Evolutionary conservation across 108 stramenopile species (phyloP).

Genomic region (Cyclotella sp.): DNA sequence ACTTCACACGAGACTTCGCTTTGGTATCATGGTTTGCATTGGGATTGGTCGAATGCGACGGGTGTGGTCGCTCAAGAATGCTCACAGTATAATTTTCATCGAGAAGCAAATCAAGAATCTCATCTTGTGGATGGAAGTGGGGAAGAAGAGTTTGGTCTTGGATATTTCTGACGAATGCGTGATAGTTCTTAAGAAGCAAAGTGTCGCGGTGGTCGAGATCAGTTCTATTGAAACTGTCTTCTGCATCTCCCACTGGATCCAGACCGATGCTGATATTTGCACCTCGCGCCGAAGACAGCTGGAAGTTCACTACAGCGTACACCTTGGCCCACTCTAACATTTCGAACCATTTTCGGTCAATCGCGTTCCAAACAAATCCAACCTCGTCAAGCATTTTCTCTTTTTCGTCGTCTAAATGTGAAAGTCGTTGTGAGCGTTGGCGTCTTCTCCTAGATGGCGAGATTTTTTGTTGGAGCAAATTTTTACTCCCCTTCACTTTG

Average conservation of each 20-base stretch:
- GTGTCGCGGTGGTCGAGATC: conserved; percentile 16
- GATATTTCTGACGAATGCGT: conserved; percentile 38
- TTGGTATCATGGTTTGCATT: neutral
- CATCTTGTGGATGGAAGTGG: conserved; percentile 48
- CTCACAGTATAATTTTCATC: conserved; percentile 29
- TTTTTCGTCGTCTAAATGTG: conserved; percentile 47
- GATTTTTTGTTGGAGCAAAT: conserved; percentile 12
- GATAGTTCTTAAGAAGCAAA: conserved; percentile 37
- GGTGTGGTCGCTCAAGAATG: conserved; percentile 19
- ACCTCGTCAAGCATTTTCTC: conserved; percentile 40
- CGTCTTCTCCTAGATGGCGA: conserved; percentile 2
- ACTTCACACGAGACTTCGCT: too few species aligned
- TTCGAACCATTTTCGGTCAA: conserved; percentile 50
- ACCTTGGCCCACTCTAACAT: conserved; percentile 57
- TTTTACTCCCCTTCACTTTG: conserved; percentile 24
- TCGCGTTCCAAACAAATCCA: conserved; percentile 48
- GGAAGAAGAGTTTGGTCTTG: conserved; percentile 41
- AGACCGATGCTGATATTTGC: neutral
- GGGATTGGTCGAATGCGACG: neutral
- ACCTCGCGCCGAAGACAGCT: conserved; percentile 19
- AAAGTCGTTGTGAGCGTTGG: conserved; percentile 31
- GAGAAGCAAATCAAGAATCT: conserved; percentile 34
- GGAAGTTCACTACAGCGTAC: conserved; percentile 41
- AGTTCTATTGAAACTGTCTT: neutral
- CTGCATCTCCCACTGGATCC: neutral